phyloP scores from a whole-genome alignment of 1,284 basidiomycete genomes.

The Rhodotorula sp. region DNA sequence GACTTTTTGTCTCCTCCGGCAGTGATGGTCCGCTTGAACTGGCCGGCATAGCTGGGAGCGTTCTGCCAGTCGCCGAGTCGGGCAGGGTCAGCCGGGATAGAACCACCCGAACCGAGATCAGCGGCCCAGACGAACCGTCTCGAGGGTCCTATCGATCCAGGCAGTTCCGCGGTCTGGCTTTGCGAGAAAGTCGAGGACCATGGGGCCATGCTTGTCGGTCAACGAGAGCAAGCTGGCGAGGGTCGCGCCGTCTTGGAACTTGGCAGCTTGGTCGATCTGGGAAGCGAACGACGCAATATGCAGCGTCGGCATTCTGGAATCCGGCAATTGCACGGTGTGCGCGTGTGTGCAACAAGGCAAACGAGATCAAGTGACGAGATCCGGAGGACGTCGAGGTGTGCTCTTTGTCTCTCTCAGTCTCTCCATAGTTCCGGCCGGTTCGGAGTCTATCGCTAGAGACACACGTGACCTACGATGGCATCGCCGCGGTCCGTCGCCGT shows the following conservation, averaged over 20 bases:
- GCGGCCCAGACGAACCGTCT: not conserved
- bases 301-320: slow-evolving; percentile 6
- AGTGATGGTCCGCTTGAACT: slow-evolving; percentile 7
- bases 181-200: slow-evolving; percentile 12
- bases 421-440: not conserved
- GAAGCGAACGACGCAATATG: slow-evolving; percentile 7
- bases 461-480: not conserved
- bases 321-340: not conserved
- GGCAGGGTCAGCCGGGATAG: not conserved
- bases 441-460: too few relatives aligned
- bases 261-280: slow-evolving; percentile 11
- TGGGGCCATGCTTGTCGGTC: slow-evolving; percentile 6
- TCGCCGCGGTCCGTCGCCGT: slow-evolving; percentile 31
- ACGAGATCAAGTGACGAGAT: not conserved
- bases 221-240: slow-evolving; percentile 20
- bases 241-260: slow-evolving; percentile 11
- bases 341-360: not conserved
- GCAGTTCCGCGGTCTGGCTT: not conserved
- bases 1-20: not conserved
- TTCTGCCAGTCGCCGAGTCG: not conserved
- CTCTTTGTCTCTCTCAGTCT: not conserved
- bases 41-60: slow-evolving; percentile 3
- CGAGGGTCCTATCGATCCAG: not conserved
- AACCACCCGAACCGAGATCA: not conserved
- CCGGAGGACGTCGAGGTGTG: not conserved